Evolutionary conservation across 192 early-diverging fungal species (phyloP), one percentile per base, ranked within the genome.

Genomic region (Gryganskiella cystojenkinii): DNA sequence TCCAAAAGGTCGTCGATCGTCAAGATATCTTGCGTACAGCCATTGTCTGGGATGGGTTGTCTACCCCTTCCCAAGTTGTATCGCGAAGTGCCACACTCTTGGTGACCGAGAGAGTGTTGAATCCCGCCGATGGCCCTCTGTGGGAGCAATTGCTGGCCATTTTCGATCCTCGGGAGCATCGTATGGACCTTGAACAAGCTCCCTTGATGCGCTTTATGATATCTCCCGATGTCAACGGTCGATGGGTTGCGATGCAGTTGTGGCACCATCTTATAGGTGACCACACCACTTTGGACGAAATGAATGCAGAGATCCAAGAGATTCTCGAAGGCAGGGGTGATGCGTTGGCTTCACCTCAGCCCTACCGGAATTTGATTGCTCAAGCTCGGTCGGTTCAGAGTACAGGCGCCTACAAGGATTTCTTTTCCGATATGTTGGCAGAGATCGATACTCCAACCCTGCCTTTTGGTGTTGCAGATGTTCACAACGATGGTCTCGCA

Each of bases 1-100:
- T 52, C 50, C 61, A 64, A 35, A 64, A 27, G 37, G 61, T 64
- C 2, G 34, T 40, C 13, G 61, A 64, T 27, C 61, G 61, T 22
- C 47, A 64, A 20, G 61, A 64, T 15, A 53, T 64, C 13, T 20
- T 64, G 0, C 45, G 61, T 11, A 64, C 61, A 0, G 27, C 50
- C 50, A 6, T 64, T 5, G 19, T 64, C 33, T 64, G 50, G 50
- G 31, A 64, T 17, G 31, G 15, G 3, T 3, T 64, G 3, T 63
- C 61, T 20, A 52, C 47, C 22, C 42, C 61, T 25, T 47, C 50
- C 0, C 61, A 64, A 42, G 61, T 64, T 0, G 61, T 64, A 3
- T 20, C 7, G 3, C 27, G 61, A 7, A 27, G 11, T 35, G 34
- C 50, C 0, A 4, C 47, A 17, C 34, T 64, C 0, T 19, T 50